phyloP scores from a whole-genome alignment of 1,284 basidiomycete genomes.

The Pterulicium gracile region DNA sequence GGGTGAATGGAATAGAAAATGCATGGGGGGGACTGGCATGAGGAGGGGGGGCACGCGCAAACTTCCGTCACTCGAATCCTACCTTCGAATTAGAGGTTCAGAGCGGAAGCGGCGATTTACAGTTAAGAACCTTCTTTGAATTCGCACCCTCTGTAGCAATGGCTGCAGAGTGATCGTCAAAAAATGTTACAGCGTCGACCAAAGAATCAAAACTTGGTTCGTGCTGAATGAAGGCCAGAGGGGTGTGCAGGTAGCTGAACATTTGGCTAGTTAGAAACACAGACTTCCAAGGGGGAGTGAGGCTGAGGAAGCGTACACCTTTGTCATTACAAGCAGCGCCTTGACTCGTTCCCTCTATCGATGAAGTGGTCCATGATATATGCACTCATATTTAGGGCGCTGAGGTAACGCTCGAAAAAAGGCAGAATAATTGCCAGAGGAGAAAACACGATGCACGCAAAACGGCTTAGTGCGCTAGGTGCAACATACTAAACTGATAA shows the following conservation, averaged over 20 bases:
- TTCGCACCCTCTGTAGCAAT: no score
- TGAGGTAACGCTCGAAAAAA: constrained; percentile 79
- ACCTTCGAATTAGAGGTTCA: no score
- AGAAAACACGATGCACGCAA: constrained; percentile 75
- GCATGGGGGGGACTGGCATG: no score
- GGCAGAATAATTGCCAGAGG: constrained; percentile 92
- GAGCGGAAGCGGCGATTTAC: constrained; percentile 36
- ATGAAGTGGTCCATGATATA: constrained; percentile 99
- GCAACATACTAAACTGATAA: constrained; percentile 91
- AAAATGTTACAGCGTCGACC: constrained; percentile 58
- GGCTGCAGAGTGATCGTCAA: constrained; percentile 60
- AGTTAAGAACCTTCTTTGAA: constrained; percentile 53
- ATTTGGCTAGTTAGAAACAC: no score
- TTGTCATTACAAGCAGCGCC: constrained; percentile 84
- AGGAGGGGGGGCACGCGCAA: no score
- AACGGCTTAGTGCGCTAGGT: constrained; percentile 76
- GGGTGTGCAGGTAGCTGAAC: constrained; percentile 66
- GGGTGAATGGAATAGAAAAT: no score
- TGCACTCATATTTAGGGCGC: constrained; percentile 93
- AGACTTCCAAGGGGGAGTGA: no score
- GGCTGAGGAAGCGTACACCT: constrained; percentile 78
- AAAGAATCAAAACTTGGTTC: constrained; percentile 79
- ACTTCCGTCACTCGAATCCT: no score
- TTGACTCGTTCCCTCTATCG: constrained; percentile 81
- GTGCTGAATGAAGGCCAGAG: constrained; percentile 68